Evolutionary conservation across 345 rosid species (phyloP).

Genomic region (Erysimum cheiranthoides): DNA sequence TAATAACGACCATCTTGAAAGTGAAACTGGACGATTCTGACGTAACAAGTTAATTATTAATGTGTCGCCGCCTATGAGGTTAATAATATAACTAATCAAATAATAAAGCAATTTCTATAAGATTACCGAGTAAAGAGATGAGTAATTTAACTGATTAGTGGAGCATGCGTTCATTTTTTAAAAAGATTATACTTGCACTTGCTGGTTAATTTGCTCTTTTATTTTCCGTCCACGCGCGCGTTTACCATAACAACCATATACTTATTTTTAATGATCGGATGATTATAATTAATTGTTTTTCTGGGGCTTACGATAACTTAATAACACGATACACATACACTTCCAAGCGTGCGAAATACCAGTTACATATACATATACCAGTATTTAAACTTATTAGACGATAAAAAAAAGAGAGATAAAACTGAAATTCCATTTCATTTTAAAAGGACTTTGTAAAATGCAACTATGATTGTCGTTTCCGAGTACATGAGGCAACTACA

Average conservation of each 20-base stretch:
- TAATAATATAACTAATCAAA: not conserved
- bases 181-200: not conserved
- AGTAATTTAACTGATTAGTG: constrained; percentile 21
- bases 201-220: not conserved
- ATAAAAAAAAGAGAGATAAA: too few species aligned
- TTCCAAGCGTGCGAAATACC: not conserved
- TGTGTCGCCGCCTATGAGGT: constrained; percentile 33
- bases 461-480: too few species aligned
- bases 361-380: not conserved
- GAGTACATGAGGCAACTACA: too few species aligned
- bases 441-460: too few species aligned
- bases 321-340: not conserved
- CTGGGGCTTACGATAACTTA: not conserved
- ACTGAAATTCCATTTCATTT: too few species aligned
- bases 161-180: constrained; percentile 7
- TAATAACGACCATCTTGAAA: too few species aligned
- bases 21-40: constrained; percentile 23
- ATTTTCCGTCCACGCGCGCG: constrained; percentile 9
- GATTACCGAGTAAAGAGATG: constrained; percentile 6
- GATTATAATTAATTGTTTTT: not conserved
- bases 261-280: not conserved
- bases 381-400: too few species aligned
- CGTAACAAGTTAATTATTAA: constrained; percentile 4
- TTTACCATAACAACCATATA: not conserved
- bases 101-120: not conserved